Evolutionary conservation across 2,329 filamentous ascomycete species (phyloP).

Genomic region (Herpotrichia juniperi): DNA sequence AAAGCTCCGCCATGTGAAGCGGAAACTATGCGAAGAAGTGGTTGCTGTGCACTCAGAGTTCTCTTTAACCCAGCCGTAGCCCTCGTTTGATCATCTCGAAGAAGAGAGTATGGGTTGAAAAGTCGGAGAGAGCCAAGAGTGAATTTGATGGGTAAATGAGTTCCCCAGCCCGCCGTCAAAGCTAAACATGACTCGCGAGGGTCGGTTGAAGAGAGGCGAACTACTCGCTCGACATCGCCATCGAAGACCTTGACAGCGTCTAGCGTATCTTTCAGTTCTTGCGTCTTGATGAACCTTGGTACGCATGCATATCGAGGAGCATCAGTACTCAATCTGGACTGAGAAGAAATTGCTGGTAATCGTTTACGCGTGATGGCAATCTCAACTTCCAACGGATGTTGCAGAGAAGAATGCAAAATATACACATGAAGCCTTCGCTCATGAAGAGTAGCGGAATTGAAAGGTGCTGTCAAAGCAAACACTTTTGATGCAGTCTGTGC

Average conservation of each 20-base stretch:
- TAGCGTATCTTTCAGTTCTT: constrained; percentile 28
- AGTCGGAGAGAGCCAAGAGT: constrained; percentile 34
- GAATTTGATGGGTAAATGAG: constrained; percentile 37
- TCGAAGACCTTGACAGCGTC: constrained; percentile 42
- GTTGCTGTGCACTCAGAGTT: constrained; percentile 29
- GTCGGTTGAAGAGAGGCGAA: constrained; percentile 29
- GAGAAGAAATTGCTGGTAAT: constrained; percentile 34
- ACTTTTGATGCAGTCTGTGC: constrained; percentile 29
- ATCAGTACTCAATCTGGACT: constrained; percentile 23
- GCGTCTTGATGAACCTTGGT: constrained; percentile 34
- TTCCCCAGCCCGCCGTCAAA: constrained; percentile 45
- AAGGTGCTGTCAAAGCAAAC: constrained; percentile 38
- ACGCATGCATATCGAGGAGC: constrained; percentile 42
- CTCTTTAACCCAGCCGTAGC: constrained; percentile 41
- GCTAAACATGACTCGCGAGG: constrained; percentile 29
- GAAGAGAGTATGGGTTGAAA: constrained; percentile 40
- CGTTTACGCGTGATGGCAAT: constrained; percentile 44
- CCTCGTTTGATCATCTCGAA: constrained; percentile 31
- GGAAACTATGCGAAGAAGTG: constrained; percentile 31
- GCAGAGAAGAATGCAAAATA: constrained; percentile 40
- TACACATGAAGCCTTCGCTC: constrained; percentile 46
- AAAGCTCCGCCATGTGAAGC: constrained; percentile 32
- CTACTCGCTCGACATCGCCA: constrained; percentile 37
- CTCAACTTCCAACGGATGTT: constrained; percentile 43
- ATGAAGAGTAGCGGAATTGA: constrained; percentile 44